phyloP scores from a whole-genome alignment of 441 rosid genomes.

The Pelargonium myrrhifolium region DNA sequence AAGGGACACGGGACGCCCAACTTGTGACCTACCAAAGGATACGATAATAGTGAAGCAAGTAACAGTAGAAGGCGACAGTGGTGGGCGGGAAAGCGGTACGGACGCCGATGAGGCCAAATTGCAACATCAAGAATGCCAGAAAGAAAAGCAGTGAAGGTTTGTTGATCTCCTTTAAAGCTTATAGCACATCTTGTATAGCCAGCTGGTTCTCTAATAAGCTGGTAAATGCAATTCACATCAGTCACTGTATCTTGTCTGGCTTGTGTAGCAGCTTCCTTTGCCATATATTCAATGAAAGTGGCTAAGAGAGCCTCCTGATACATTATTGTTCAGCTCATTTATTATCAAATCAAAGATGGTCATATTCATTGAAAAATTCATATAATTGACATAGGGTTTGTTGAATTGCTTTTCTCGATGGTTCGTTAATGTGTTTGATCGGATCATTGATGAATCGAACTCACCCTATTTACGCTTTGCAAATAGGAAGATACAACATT shows the following conservation, averaged over 20 bases:
- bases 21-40: slow-evolving; percentile 13
- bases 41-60: slow-evolving; percentile 21
- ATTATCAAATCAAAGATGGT: neutral
- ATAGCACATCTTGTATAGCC: slow-evolving; percentile 15
- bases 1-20: slow-evolving; percentile 24
- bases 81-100: slow-evolving; percentile 12
- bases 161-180: slow-evolving; percentile 11
- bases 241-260: neutral
- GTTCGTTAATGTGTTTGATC: no score
- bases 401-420: neutral
- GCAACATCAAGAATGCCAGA: slow-evolving; percentile 20
- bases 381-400: neutral
- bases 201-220: slow-evolving; percentile 13
- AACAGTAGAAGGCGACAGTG: slow-evolving; percentile 21
- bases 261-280: neutral
- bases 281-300: neutral
- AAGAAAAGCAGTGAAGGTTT: slow-evolving; percentile 15
- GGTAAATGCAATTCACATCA: slow-evolving; percentile 3
- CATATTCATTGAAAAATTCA: neutral
- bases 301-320: neutral
- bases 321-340: neutral
- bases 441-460: no score
- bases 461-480: no score
- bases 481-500: no score
- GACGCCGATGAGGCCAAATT: slow-evolving; percentile 17